Conservation (phyloP, 805 yeast species). For the Kluyveromyces nonfermentans region DNA sequence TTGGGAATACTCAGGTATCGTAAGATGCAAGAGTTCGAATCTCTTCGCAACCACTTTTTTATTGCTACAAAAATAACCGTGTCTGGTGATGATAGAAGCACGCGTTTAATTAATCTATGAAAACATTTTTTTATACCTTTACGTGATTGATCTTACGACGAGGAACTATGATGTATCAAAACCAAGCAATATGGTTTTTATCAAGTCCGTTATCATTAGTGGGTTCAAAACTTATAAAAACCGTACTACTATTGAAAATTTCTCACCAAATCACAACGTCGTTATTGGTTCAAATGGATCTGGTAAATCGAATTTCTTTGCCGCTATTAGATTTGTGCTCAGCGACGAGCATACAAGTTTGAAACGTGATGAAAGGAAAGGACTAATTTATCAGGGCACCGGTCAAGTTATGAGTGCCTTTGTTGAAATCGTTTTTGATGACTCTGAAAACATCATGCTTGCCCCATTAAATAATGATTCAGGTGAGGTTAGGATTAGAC, state of each 20-base stretch:
- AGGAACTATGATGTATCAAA: background rate
- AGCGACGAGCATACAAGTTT: conserved; percentile 84
- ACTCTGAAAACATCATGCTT: conserved; percentile 66
- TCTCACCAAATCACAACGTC: conserved; percentile 79
- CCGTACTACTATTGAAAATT: conserved; percentile 62
- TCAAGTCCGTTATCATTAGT: conserved; percentile 58
- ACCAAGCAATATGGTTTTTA: conserved; percentile 24
- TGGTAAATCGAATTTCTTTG: conserved; percentile 91
- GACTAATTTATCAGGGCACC: conserved; percentile 82
- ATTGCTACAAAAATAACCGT: background rate
- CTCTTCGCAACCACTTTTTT: conserved; percentile 27
- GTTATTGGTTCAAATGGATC: conserved; percentile 93
- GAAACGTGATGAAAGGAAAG: conserved; percentile 77
- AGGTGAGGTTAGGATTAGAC: conserved; percentile 49
- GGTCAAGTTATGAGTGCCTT: conserved; percentile 86
- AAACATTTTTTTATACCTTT: background rate
- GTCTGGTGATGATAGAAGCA: too few species aligned
- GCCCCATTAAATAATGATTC: conserved; percentile 29
- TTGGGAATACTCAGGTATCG: conserved; percentile 26
- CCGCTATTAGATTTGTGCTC: conserved; percentile 86
- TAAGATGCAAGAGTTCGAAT: conserved; percentile 29
- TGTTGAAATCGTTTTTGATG: conserved; percentile 84
- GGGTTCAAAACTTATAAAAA: conserved; percentile 92
- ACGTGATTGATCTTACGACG: background rate
- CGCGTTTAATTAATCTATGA: background rate